Conservation (phyloP, 2,329 filamentous ascomycete genomes). For the Diplocarpon rosae region DNA sequence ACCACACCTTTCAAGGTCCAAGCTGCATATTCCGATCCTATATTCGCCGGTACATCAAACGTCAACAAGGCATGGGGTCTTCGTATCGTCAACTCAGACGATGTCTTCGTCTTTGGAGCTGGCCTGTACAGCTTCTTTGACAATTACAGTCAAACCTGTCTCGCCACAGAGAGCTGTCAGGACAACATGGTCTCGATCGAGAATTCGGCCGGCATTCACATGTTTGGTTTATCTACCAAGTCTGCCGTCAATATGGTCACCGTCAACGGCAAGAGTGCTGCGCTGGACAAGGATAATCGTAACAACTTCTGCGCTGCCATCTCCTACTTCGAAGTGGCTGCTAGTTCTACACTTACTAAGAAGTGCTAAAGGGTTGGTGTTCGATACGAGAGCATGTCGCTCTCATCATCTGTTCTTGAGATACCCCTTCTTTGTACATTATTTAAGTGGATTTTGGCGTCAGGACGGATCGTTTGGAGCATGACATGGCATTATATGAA, state of each 20-base stretch:
- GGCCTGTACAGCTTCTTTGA: slow-evolving; percentile 78
- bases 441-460: slow-evolving; percentile 5
- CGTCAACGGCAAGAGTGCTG: slow-evolving; percentile 42
- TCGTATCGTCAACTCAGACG: slow-evolving; percentile 54
- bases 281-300: slow-evolving; percentile 48
- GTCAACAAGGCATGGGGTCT: slow-evolving; percentile 65
- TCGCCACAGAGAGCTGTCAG: slow-evolving; percentile 59
- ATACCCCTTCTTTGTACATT: slow-evolving; percentile 21
- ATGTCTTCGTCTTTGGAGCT: slow-evolving; percentile 60
- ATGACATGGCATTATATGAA: background rate
- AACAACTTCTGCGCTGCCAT: slow-evolving; percentile 56
- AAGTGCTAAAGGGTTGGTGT: background rate
- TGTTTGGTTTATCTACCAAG: slow-evolving; percentile 66
- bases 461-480: background rate
- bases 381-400: background rate
- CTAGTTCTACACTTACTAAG: background rate
- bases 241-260: slow-evolving; percentile 64
- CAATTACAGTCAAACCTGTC: slow-evolving; percentile 65
- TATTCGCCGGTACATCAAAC: slow-evolving; percentile 41
- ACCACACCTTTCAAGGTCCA: slow-evolving; percentile 52
- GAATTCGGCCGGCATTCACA: slow-evolving; percentile 44
- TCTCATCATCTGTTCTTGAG: slow-evolving; percentile 6
- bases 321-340: slow-evolving; percentile 34
- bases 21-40: slow-evolving; percentile 51
- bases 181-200: slow-evolving; percentile 67